Evolutionary conservation across 1,139 yeast genomes (phyloP).

Genomic region (Entelexis sorbosivorans): DNA sequence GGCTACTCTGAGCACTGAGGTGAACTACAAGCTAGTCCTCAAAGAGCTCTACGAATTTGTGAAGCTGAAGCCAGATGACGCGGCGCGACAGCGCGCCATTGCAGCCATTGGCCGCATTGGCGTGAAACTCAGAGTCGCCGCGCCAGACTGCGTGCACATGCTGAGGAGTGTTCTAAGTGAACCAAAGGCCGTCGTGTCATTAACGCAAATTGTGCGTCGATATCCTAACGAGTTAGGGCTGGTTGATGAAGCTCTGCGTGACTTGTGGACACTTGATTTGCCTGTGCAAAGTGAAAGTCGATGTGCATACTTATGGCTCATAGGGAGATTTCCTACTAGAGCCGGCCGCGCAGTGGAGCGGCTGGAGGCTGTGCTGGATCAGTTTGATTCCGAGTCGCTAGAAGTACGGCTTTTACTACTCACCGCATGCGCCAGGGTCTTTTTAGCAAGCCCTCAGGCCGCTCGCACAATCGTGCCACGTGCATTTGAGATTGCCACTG

Average conservation of each 20-base stretch:
- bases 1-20: conserved; percentile 59
- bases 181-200: conserved; percentile 69
- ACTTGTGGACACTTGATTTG: not conserved
- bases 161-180: conserved; percentile 4
- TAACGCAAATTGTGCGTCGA: conserved; percentile 64
- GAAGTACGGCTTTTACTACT: conserved; percentile 67
- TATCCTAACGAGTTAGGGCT: conserved; percentile 39
- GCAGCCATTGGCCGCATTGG: conserved; percentile 86
- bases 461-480: conserved; percentile 49
- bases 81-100: conserved; percentile 56
- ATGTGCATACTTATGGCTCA: conserved; percentile 70
- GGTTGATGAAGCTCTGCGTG: not conserved
- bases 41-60: conserved; percentile 78
- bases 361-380: conserved; percentile 38
- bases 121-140: conserved; percentile 51
- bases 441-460: conserved; percentile 44
- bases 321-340: conserved; percentile 36
- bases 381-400: conserved; percentile 49
- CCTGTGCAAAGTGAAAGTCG: conserved; percentile 40
- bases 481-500: conserved; percentile 61
- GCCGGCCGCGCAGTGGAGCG: conserved; percentile 25
- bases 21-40: conserved; percentile 46
- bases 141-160: conserved; percentile 26
- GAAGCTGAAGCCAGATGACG: conserved; percentile 77
- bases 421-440: conserved; percentile 65